Conservation (phyloP, 1,139 yeast genomes). For the Blastobotrys capitulatus region DNA sequence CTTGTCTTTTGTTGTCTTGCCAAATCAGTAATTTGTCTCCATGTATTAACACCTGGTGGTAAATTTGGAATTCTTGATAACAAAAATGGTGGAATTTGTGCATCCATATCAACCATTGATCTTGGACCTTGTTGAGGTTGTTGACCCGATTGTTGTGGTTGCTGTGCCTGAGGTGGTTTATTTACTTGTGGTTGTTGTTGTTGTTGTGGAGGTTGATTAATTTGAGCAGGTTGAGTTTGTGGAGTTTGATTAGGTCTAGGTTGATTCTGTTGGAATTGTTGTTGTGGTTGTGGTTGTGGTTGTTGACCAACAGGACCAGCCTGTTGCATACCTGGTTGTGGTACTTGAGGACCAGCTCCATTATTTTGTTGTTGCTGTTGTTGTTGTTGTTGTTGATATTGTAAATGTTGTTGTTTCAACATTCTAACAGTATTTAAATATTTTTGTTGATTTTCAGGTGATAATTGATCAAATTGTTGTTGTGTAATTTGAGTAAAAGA, state of each 20-base stretch:
- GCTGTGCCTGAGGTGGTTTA: constrained; percentile 14
- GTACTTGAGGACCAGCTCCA: constrained; percentile 5
- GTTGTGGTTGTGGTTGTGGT: background rate
- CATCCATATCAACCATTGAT: constrained; percentile 35
- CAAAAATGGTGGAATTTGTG: constrained; percentile 72
- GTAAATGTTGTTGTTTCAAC: background rate
- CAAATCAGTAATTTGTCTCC: constrained; percentile 76
- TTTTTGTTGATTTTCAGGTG: constrained; percentile 12
- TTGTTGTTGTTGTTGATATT: constrained; percentile 3
- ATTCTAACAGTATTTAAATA: background rate
- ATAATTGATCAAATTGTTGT: constrained; percentile 10
- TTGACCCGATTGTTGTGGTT: constrained; percentile 15
- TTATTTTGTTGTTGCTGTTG: background rate
- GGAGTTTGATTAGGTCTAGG: constrained; percentile 15
- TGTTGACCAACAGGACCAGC: constrained; percentile 3
- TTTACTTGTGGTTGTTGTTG: constrained; percentile 16
- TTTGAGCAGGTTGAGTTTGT: constrained; percentile 13
- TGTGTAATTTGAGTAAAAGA: constrained; percentile 2
- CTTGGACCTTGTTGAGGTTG: constrained; percentile 12
- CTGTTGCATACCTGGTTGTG: constrained; percentile 1
- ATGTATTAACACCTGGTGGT: constrained; percentile 77
- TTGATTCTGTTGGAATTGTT: background rate
- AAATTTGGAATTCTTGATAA: constrained; percentile 68
- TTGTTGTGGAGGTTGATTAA: too few relatives aligned
- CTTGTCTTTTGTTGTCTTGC: constrained; percentile 38